A percentile compares a stretch with the other conserved stretches of the same genome.
Evolutionary conservation across 768 basidiomycete genomes (phyloP).

Genomic region (Calocera viscosa): DNA sequence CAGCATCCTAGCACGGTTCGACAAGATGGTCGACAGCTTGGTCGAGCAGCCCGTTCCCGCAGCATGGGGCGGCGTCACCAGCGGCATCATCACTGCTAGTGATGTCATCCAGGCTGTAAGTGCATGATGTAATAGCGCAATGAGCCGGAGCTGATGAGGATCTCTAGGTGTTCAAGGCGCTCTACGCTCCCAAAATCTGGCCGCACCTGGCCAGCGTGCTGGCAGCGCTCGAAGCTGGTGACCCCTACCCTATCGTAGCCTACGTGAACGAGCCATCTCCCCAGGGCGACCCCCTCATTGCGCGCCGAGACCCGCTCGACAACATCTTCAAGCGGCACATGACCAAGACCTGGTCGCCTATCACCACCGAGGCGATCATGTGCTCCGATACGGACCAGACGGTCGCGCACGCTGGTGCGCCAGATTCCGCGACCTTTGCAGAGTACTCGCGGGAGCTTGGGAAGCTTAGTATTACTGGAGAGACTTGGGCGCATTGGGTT

Average conservation of each 20-base stretch:
- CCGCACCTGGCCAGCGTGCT: no score
- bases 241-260: not conserved
- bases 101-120: no score
- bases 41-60: not conserved
- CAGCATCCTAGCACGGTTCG: not conserved
- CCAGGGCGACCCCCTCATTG: not conserved
- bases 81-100: no score
- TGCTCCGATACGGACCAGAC: slow-evolving; percentile 13
- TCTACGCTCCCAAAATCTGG: no score
- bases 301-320: not conserved
- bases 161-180: no score
- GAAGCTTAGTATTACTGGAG: slow-evolving; percentile 7
- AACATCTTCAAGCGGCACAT: slow-evolving; percentile 16
- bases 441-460: slow-evolving; percentile 10
- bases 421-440: not conserved
- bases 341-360: not conserved
- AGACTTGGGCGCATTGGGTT: slow-evolving; percentile 16
- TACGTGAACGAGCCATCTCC: slow-evolving; percentile 1
- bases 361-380: slow-evolving; percentile 14
- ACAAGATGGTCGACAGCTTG: not conserved
- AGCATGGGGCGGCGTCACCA: no score
- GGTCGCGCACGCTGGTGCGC: not conserved
- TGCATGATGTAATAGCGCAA: no score
- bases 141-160: no score
- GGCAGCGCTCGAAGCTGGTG: not conserved